Evolutionary conservation across 805 yeast genomes (phyloP).

Genomic region (Yamadazyma scolyti): DNA sequence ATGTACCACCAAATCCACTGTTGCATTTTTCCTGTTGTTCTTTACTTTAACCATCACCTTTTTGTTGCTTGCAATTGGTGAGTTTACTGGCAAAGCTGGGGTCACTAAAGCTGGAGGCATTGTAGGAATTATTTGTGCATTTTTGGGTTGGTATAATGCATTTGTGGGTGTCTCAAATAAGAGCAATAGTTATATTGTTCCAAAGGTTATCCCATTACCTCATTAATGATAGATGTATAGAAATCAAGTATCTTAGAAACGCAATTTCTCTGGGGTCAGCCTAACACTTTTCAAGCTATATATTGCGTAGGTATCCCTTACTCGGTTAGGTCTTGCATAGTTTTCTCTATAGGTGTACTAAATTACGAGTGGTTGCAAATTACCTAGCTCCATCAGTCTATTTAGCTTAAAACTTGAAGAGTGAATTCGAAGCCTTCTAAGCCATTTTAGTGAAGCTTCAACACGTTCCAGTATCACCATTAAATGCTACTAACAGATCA

Average conservation of each 20-base stretch:
- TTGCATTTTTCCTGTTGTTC: constrained; percentile 58
- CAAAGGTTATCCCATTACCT: constrained; percentile 50
- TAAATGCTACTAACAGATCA: too few relatives aligned
- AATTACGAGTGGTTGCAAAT: too few relatives aligned
- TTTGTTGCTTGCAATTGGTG: constrained; percentile 50
- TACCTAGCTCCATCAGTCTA: too few relatives aligned
- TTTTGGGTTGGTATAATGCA: constrained; percentile 61
- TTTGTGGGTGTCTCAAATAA: constrained; percentile 58
- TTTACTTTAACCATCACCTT: constrained; percentile 53
- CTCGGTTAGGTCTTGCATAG: too few relatives aligned
- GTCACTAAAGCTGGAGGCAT: constrained; percentile 59
- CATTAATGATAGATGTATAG: not conserved
- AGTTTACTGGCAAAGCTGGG: constrained; percentile 40
- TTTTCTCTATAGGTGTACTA: too few relatives aligned
- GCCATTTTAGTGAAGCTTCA: too few relatives aligned
- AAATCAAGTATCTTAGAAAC: too few relatives aligned
- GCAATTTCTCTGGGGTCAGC: not conserved
- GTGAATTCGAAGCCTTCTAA: too few relatives aligned
- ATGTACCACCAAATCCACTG: constrained; percentile 61
- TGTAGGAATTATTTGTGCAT: constrained; percentile 53
- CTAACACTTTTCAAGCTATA: too few relatives aligned
- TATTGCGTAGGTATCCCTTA: too few relatives aligned
- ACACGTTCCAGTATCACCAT: too few relatives aligned
- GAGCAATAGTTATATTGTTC: constrained; percentile 55
- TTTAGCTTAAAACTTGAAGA: too few relatives aligned